Evolutionary conservation across 2,329 filamentous ascomycete species (phyloP).

Genomic region (Trichoderma hamatum): DNA sequence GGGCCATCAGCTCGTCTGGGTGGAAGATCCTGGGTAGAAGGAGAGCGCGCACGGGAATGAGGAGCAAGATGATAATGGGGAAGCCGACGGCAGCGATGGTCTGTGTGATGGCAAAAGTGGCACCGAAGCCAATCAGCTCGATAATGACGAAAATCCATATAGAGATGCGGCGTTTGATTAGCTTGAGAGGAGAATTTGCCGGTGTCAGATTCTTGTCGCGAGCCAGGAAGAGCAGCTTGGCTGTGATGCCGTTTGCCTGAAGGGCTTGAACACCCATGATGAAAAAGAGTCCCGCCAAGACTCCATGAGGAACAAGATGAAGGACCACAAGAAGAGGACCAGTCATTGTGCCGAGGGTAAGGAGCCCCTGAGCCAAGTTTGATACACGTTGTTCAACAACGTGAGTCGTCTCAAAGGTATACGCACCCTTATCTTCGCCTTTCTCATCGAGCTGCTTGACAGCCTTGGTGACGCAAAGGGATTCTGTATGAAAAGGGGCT

Average conservation of each 20-base stretch:
- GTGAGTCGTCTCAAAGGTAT: conserved; percentile 56
- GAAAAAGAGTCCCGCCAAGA: conserved; percentile 81
- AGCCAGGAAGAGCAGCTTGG: conserved; percentile 70
- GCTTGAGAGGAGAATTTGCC: conserved; percentile 59
- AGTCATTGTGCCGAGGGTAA: conserved; percentile 79
- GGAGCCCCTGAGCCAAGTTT: conserved; percentile 75
- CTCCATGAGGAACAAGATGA: conserved; percentile 77
- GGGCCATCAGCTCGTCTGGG: conserved; percentile 59
- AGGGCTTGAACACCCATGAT: conserved; percentile 82
- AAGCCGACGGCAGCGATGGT: conserved; percentile 83
- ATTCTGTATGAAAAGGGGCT: conserved; percentile 79
- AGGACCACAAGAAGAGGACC: conserved; percentile 73
- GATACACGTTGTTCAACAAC: conserved; percentile 80
- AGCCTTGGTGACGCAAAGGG: conserved; percentile 70
- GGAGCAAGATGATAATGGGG: conserved; percentile 70
- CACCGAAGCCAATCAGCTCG: conserved; percentile 71
- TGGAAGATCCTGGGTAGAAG: conserved; percentile 66
- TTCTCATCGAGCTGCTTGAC: conserved; percentile 57
- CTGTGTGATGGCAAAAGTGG: conserved; percentile 81
- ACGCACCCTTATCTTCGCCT: conserved; percentile 59
- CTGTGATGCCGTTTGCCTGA: conserved; percentile 74
- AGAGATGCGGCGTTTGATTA: conserved; percentile 63
- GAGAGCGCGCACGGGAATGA: conserved; percentile 68
- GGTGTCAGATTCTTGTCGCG: conserved; percentile 67
- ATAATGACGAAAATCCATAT: conserved; percentile 72